phyloP scores from a whole-genome alignment of 2,329 filamentous ascomycete species.

The Diplocarpon rosae region DNA sequence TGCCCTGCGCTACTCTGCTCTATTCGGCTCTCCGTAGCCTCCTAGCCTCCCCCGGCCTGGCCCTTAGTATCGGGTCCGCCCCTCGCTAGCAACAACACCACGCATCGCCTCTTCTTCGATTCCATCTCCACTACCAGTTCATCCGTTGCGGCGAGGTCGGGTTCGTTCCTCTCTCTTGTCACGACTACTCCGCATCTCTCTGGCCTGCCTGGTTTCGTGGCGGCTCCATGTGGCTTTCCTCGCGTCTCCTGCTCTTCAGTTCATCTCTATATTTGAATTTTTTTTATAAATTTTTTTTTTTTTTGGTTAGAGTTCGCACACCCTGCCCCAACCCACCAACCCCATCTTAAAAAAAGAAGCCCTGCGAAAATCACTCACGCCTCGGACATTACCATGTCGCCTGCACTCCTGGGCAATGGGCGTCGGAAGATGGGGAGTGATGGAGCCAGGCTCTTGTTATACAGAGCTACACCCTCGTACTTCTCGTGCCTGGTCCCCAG shows the following conservation, averaged over 20 bases:
- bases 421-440: constrained; percentile 23
- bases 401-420: constrained; percentile 17
- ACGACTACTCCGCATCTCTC: too few species aligned
- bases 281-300: constrained; percentile 6
- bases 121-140: too few species aligned
- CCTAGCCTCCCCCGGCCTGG: too few species aligned
- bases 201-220: too few species aligned
- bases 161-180: constrained; percentile 6
- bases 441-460: constrained; percentile 26
- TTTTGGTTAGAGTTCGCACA: constrained; percentile 16
- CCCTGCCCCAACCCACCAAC: constrained; percentile 25
- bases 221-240: constrained; percentile 26
- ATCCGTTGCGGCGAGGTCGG: constrained; percentile 5
- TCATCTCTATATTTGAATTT: constrained; percentile 4
- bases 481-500: too few species aligned
- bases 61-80: too few species aligned
- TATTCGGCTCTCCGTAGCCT: too few species aligned
- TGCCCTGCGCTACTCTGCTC: too few species aligned
- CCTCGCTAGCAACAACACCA: too few species aligned
- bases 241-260: constrained; percentile 19
- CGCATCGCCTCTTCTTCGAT: too few species aligned
- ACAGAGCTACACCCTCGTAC: constrained; percentile 28
- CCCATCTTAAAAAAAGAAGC: constrained; percentile 20
- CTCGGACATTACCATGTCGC: constrained; percentile 26
- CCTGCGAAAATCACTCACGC: constrained; percentile 20